Conservation (phyloP, 2,329 filamentous ascomycete genomes). For the Fusarium acutatum region DNA sequence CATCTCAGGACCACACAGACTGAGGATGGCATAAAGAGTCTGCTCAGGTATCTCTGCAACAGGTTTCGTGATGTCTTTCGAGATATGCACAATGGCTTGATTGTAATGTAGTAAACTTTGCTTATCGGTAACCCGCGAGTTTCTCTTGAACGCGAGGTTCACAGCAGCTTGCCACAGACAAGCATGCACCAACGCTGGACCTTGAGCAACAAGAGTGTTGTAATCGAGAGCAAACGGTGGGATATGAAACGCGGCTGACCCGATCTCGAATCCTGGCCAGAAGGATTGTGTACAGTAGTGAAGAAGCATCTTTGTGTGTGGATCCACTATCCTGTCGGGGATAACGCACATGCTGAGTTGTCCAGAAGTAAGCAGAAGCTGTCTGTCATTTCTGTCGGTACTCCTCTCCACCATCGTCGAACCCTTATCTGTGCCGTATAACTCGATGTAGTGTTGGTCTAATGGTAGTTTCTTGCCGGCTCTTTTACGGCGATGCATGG, state of each 20-base stretch:
- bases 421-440: accelerated
- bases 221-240: conserved; percentile 1
- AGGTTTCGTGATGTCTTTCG: neutral
- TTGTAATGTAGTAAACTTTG: neutral
- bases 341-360: neutral
- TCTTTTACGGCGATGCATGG: neutral
- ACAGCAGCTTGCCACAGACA: conserved; percentile 8
- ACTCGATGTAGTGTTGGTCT: accelerated
- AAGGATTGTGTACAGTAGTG: conserved; percentile 9
- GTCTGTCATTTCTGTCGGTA: neutral
- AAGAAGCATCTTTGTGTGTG: conserved; percentile 6
- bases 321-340: neutral
- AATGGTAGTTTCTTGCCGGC: accelerated
- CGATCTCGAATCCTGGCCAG: conserved; percentile 7
- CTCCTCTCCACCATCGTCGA: accelerated
- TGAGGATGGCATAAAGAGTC: conserved; percentile 6
- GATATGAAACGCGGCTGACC: neutral
- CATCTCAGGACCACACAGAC: neutral
- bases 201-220: conserved; percentile 2
- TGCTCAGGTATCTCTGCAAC: neutral
- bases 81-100: neutral
- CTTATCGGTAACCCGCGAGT: neutral
- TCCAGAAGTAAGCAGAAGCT: neutral
- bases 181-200: neutral
- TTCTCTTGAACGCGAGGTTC: neutral